phyloP scores from a whole-genome alignment of 805 yeast genomes.

The Yamadazyma ubonensis region DNA sequence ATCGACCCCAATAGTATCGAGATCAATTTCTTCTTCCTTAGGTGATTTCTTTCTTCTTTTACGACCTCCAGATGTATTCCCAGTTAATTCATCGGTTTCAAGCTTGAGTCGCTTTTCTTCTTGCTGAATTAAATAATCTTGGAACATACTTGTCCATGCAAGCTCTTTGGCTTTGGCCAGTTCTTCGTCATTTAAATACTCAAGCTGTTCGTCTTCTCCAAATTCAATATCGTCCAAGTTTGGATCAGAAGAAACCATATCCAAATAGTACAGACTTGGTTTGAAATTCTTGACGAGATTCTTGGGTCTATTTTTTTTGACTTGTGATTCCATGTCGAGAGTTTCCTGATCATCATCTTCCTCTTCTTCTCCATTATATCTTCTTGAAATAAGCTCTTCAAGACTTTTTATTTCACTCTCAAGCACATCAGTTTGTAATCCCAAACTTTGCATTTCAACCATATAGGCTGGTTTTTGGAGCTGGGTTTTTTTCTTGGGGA shows the following conservation, averaged over 20 bases:
- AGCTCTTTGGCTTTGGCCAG: conserved; percentile 56
- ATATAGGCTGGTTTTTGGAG: background rate
- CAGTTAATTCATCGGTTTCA: conserved; percentile 86
- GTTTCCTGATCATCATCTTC: conserved; percentile 7
- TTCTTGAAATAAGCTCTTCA: conserved; percentile 2
- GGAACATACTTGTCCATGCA: conserved; percentile 87
- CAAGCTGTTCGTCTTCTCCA: conserved; percentile 71
- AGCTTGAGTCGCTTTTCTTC: conserved; percentile 78
- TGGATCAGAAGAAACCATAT: conserved; percentile 56
- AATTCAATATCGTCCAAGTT: conserved; percentile 58
- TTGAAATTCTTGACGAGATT: conserved; percentile 57
- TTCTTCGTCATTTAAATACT: conserved; percentile 59
- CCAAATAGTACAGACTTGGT: conserved; percentile 53
- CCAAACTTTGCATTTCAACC: conserved; percentile 5
- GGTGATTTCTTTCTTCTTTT: conserved; percentile 40
- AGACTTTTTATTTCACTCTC: background rate
- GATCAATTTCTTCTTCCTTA: conserved; percentile 21
- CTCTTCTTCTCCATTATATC: background rate
- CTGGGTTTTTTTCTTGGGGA: background rate
- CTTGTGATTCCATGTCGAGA: conserved; percentile 12
- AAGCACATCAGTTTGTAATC: conserved; percentile 9
- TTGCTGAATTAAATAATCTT: conserved; percentile 80
- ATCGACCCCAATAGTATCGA: conserved; percentile 28
- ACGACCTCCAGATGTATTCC: conserved; percentile 49
- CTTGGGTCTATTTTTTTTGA: conserved; percentile 33